Base-by-base conservation (phyloP, 2,329 filamentous ascomycete genomes). In the Fusarium anguioides region DNA sequence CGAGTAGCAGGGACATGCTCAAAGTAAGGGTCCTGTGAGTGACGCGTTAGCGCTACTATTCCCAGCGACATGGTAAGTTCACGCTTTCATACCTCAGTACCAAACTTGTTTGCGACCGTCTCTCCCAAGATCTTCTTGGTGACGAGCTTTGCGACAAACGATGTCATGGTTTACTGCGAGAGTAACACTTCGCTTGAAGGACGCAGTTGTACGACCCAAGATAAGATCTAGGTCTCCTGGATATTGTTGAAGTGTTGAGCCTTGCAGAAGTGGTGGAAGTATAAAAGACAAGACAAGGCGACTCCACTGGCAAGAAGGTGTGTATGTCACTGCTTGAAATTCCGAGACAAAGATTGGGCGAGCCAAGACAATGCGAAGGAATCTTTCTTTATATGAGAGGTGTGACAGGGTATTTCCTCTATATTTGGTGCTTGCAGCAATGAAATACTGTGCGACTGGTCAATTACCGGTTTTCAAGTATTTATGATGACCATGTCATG, bases 21-120 rank as follows among this genome's bases (percentile, higher is more conserved):
- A 73, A 94, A 97, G 81, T 94, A 97, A 8, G 94, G 94, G 76
- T 98, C 94, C 92, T 97, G 57, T 67, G 51, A 41, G 20, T 26
- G 40, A 61, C 70, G 44, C 66, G 59, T 64, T 51, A 50, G 48
- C 42, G 8, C 39, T 33, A 39, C 40, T 17, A 12, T 24, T 12
- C 27, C 14, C 17, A 45, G 21, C 21, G 18, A 20, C 6, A n/a
- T 29, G n/a, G 14, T 36, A 20, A 29, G 37, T 23, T 33, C 12
- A 12, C 35, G 40, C n/a, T 41, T 39, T 55, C 77, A 62, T 78
- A 87, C 86, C 75, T 84, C 85, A 69, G 80, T 80, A 55, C 86
- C 87, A 66, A 87, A 87, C 64, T 86, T 86, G 73, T 89, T 89
- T 58, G 83, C 75, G 8, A 84, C 62, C 15, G 80, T 81, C 75